A percentile compares a stretch with the other conserved stretches of the same genome.
phyloP scores from a whole-genome alignment of 2,329 filamentous ascomycete species.

The Myriosclerotinia scirpicola region DNA sequence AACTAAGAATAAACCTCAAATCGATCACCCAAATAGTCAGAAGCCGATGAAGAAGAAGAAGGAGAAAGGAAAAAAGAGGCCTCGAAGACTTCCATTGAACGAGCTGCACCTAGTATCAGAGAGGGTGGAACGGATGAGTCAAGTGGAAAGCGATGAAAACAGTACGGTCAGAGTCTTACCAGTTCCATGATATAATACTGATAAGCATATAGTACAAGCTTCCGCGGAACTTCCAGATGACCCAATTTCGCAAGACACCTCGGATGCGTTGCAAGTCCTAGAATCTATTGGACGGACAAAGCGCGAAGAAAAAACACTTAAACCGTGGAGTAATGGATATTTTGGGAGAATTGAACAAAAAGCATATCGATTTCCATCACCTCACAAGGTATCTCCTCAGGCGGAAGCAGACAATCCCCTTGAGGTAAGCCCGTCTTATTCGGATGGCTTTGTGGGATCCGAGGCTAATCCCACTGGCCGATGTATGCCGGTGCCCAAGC shows the following conservation, averaged over 20 bases:
- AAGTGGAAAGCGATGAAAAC: conserved; percentile 21
- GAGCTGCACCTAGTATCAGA: conserved; percentile 30
- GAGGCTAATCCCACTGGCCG: conserved; percentile 33
- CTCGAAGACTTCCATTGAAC: conserved; percentile 30
- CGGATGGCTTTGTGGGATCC: conserved; percentile 36
- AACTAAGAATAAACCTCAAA: not conserved
- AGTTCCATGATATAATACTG: not conserved
- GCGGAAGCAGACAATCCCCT: not conserved
- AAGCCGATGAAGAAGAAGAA: conserved; percentile 20
- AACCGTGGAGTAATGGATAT: not conserved
- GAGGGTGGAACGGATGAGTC: conserved; percentile 18
- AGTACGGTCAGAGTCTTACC: not conserved
- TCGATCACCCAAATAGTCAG: not conserved
- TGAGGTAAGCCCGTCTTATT: conserved; percentile 24
- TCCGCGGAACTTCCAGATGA: conserved; percentile 31
- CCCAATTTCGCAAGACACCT: conserved; percentile 32
- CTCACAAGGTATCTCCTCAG: not conserved
- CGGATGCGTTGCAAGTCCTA: not conserved
- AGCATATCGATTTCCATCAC: conserved; percentile 32
- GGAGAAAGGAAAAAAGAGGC: conserved; percentile 17
- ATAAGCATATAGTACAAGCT: conserved; percentile 17
- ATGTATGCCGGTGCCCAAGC: conserved; percentile 29
- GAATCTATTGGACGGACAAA: not conserved
- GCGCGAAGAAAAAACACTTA: not conserved
- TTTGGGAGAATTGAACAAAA: conserved; percentile 25